Conservation (phyloP, 2,329 filamentous ascomycete species). For the Hortaea werneckii region DNA sequence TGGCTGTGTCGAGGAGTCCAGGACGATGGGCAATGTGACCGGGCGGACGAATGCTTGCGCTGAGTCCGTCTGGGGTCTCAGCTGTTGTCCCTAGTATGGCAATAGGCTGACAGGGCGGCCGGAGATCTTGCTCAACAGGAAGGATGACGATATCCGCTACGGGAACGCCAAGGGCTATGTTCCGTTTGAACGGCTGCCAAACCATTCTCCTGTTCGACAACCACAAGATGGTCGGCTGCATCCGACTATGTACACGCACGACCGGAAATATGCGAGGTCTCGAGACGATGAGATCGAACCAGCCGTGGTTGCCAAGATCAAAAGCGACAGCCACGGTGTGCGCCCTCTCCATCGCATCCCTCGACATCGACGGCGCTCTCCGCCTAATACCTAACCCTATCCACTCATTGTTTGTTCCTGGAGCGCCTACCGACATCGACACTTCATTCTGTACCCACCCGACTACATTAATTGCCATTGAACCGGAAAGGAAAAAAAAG, state of each 20-base stretch:
- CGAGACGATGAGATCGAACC: too few species aligned
- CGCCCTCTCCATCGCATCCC: too few species aligned
- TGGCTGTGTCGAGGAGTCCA: too few species aligned
- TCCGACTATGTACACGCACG: neutral
- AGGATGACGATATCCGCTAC: neutral
- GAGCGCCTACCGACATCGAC: neutral
- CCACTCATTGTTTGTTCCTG: conserved; percentile 1
- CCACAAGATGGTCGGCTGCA: neutral
- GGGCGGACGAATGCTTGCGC: neutral
- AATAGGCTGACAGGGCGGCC: too few species aligned
- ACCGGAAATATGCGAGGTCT: neutral
- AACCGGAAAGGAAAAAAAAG: neutral
- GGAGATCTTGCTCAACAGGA: neutral
- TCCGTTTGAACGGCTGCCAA: neutral
- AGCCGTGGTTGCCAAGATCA: too few species aligned
- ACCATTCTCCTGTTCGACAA: neutral
- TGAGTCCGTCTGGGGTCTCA: neutral
- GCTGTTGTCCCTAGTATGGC: neutral
- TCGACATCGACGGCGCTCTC: too few species aligned
- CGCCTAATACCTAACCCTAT: conserved; percentile 1
- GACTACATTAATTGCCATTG: neutral
- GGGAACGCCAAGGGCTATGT: neutral
- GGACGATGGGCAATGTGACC: neutral
- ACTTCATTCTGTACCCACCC: neutral
- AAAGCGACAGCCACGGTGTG: too few species aligned